Base-by-base conservation (phyloP, 225 moss, liverwort and hornwort species). In the Thuidium tamariscinum region DNA sequence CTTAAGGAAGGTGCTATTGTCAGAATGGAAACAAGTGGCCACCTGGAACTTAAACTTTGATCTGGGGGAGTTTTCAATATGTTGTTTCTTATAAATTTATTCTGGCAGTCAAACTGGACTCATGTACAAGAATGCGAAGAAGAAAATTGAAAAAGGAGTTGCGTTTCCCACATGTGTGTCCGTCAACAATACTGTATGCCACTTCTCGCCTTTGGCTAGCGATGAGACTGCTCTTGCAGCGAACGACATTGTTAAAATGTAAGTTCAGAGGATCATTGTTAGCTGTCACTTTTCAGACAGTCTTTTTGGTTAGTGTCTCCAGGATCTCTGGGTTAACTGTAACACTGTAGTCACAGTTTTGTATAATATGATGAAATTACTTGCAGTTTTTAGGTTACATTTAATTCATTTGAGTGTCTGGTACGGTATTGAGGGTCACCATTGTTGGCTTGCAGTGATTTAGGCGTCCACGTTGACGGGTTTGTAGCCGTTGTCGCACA, bases 111-210 rank as follows among this genome's bases (percentile, higher is more conserved):
- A 95, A 85, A 99, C 97, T 73, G 99, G 95, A 62, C 93, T 95
- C 42, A 95, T 99, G 90, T 99, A 86, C 92, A 97, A 99, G 83
- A 95, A 99, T 81, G 92, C 96, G 42, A 99, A 99, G 87, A 97
- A 99, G 83, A 99, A 97, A 88, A 99, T 99, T 44, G 97, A 99
- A 83, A 99, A 95, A 70, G 99, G 99, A 66, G 87, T 99, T 80
- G 97, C 97, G 10, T 99, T 99, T 87, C 99, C 99, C 23, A 97
- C 99, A 16, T 99, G 99, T 66, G 95, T 99, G 57, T 99, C 97
- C 21, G 91, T 96, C 55, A 99, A 97, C 91, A 97, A 99, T 63
- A 97, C 97, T 54, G 93, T 99, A 23, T 99, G 97, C 78, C 99
- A 99, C 83, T 95, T 94, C 86, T 99, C 99, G 70, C 99, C 99